Percentiles rank a stretch among this genome's conserved stretches.
Conservation (phyloP, 345 rosid genomes). For the Moricandia moricandioides region DNA sequence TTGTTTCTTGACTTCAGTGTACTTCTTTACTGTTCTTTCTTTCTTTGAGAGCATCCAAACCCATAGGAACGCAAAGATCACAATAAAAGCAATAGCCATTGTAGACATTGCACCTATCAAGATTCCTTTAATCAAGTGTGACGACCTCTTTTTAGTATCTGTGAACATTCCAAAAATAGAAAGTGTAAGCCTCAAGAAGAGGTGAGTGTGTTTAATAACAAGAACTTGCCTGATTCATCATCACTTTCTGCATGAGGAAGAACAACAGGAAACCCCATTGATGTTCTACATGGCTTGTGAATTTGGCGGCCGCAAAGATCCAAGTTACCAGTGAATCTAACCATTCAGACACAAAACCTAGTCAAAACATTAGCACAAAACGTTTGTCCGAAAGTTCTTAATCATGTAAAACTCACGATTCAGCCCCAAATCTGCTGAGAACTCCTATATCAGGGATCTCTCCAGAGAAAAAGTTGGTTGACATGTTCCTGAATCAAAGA, state of each 20-base stretch:
- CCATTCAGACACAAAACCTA: not conserved
- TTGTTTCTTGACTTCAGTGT: slow-evolving; percentile 91
- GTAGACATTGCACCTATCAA: slow-evolving; percentile 83
- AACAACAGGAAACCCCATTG: slow-evolving; percentile 92
- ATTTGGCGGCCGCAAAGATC: slow-evolving; percentile 93
- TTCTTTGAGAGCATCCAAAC: slow-evolving; percentile 73
- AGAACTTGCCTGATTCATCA: slow-evolving; percentile 56
- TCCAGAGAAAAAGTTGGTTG: slow-evolving; percentile 89
- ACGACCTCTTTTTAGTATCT: slow-evolving; percentile 55
- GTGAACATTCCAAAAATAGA: slow-evolving; percentile 7
- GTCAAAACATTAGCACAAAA: not conserved
- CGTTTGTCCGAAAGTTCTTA: not conserved
- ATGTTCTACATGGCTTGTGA: slow-evolving; percentile 82
- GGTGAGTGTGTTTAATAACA: not conserved
- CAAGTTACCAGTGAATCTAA: slow-evolving; percentile 68
- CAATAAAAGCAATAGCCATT: slow-evolving; percentile 61
- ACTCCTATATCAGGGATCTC: slow-evolving; percentile 88
- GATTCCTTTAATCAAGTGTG: slow-evolving; percentile 79
- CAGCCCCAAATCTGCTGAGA: slow-evolving; percentile 64
- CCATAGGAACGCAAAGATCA: slow-evolving; percentile 73
- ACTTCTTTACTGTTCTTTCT: slow-evolving; percentile 83
- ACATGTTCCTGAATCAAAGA: slow-evolving; percentile 60
- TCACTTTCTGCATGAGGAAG: slow-evolving; percentile 88
- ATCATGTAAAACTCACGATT: slow-evolving; percentile 53
- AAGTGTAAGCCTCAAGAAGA: not conserved